These are phyloP conservation scores for Hypoxylon sp. DNA, from an alignment of 2,329 filamentous ascomycete genomes.

Conservation along the genomic window DNA sequence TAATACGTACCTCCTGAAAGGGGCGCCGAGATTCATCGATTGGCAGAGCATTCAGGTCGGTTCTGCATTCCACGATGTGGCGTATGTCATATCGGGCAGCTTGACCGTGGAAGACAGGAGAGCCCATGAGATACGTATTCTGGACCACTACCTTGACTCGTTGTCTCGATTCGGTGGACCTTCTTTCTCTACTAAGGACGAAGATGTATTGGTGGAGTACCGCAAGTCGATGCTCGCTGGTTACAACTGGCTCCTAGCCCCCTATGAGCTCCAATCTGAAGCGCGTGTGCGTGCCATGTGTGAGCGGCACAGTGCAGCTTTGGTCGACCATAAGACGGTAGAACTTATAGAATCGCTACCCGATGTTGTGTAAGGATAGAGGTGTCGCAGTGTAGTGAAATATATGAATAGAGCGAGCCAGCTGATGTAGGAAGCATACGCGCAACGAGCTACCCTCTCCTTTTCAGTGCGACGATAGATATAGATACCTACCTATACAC, in stretches of 20 bases:
- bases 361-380: not conserved
- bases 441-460: not conserved
- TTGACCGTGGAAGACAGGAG: slow-evolving; percentile 52
- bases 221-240: slow-evolving; percentile 51
- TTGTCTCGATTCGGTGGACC: slow-evolving; percentile 44
- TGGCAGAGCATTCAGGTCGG: slow-evolving; percentile 53
- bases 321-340: slow-evolving; percentile 52
- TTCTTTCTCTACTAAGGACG: slow-evolving; percentile 44
- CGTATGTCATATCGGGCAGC: slow-evolving; percentile 52
- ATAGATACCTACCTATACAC: too few relatives aligned
- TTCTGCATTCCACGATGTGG: slow-evolving; percentile 54
- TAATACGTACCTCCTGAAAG: slow-evolving; percentile 50
- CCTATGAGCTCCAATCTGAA: slow-evolving; percentile 52
- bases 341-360: slow-evolving; percentile 46
- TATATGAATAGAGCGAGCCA: not conserved
- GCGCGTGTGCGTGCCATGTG: slow-evolving; percentile 50
- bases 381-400: not conserved
- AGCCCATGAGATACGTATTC: slow-evolving; percentile 50
- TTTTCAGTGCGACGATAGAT: not conserved
- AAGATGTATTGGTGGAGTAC: slow-evolving; percentile 51
- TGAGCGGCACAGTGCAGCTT: slow-evolving; percentile 49
- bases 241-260: slow-evolving; percentile 51
- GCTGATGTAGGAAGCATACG: not conserved
- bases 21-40: slow-evolving; percentile 52
- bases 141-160: slow-evolving; percentile 51